Evolutionary conservation across 176 grass and related monocot genomes (phyloP), one percentile per base, ranked within the genome.

Genomic region (Pontederia paniculata): DNA sequence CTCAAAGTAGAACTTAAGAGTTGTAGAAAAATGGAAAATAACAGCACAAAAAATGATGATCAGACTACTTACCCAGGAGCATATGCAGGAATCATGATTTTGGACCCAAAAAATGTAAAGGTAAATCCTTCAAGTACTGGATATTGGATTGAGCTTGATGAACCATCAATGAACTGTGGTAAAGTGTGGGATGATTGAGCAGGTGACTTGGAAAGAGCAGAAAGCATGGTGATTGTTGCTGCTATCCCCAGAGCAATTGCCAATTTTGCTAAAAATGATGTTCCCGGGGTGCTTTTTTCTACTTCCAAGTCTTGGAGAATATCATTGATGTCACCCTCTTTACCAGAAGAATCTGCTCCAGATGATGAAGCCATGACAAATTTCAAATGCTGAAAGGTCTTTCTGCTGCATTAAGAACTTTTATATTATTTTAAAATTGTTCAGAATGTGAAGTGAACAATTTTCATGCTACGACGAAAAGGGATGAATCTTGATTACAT

Each of bases 21-120:
- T 45, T 13, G 4, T 55, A 54, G 11, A 45, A 6, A 21, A 44
- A 21, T 2, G 17, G 31, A 74, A 69, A 5, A 48, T 43, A 2
- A 50, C 31, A 28, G 61, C 11, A 44, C 4, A 64, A 66, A 62
- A 10, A 53, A 44, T 11, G 28, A 44, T 37, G 2, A 43, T 21
- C 69, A 57, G 66, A 65, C 56, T 25, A 37, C 70, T 68, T 80
- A 95, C 89, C 89, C 84, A 57, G 81, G 89, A 16, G 89, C 85
- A 65, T 54, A 73, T 72, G 88, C 81, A 6, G 81, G 89, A 59
- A 95, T 68, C 60, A 95, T 62, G 25, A 88, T 60, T 61, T 66
- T 82, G 72, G 84, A 84, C 44, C 89, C 89, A 51, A 88, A 85
- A 17, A 80, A 17, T 46, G 56, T 68, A 70, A 95, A 68, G 9